These are phyloP conservation scores for Scopulariopsis brevicaulis DNA, from an alignment of 2,329 filamentous ascomycete species.

Conservation along the genomic window DNA sequence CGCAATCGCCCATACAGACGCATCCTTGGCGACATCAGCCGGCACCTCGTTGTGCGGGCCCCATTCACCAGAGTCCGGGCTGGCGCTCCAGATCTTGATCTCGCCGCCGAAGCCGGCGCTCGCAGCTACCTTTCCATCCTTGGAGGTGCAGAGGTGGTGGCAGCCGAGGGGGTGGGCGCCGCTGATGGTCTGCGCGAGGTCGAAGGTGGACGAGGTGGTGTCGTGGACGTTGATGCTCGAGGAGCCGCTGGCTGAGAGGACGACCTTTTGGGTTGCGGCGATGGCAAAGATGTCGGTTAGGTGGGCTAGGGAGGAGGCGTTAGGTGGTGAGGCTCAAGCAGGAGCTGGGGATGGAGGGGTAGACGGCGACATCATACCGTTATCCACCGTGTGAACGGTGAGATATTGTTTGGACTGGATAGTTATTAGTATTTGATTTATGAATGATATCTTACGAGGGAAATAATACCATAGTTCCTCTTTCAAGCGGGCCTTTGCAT, in stretches of 20 bases:
- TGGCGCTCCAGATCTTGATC: slow-evolving; percentile 67
- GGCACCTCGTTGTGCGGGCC: slow-evolving; percentile 21
- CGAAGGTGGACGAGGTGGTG: slow-evolving; percentile 59
- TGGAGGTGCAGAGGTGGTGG: slow-evolving; percentile 71
- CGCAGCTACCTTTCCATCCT: slow-evolving; percentile 60
- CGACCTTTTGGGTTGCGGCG: slow-evolving; percentile 58
- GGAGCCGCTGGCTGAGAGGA: slow-evolving; percentile 78
- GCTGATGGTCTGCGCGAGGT: slow-evolving; percentile 67
- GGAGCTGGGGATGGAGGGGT: not conserved
- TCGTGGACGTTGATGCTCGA: slow-evolving; percentile 74
- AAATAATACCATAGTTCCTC: slow-evolving; percentile 1
- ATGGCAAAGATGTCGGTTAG: slow-evolving; percentile 75
- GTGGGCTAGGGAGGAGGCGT: slow-evolving; percentile 50
- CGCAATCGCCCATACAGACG: slow-evolving; percentile 78
- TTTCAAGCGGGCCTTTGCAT: not conserved
- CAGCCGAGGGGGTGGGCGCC: slow-evolving; percentile 79
- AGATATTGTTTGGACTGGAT: slow-evolving; percentile 94
- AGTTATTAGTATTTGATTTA: not conserved
- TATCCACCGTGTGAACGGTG: slow-evolving; percentile 79
- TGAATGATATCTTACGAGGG: too few relatives aligned
- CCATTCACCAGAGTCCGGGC: slow-evolving; percentile 46
- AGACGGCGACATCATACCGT: slow-evolving; percentile 42
- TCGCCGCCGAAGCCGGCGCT: slow-evolving; percentile 86
- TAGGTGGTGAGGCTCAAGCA: not conserved
- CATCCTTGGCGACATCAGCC: slow-evolving; percentile 41